Percentiles rank a stretch among this genome's conserved stretches.
These are phyloP conservation scores for Pseudogymnoascus pannorum DNA, from an alignment of 2,329 filamentous ascomycete species.

Conservation along the genomic window DNA sequence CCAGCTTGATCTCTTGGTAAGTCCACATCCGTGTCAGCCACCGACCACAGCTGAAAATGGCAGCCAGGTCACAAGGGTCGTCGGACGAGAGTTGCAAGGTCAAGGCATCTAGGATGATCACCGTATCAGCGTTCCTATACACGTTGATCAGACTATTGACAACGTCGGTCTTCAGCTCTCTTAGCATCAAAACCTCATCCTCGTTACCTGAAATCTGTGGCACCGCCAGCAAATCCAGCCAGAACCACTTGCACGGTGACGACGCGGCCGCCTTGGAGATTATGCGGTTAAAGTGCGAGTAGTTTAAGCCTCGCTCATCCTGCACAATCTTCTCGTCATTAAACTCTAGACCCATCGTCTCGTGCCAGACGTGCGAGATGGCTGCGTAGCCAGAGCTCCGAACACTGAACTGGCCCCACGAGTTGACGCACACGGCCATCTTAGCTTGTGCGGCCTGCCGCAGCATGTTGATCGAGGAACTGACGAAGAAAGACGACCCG, in stretches of 20 bases:
- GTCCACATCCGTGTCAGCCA: slow-evolving; percentile 19
- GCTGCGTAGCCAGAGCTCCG: slow-evolving; percentile 11
- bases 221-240: slow-evolving; percentile 17
- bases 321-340: slow-evolving; percentile 10
- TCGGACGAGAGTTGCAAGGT: slow-evolving; percentile 14
- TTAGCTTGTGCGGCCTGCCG: too few species aligned
- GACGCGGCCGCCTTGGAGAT: not conserved
- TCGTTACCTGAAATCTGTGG: slow-evolving; percentile 11
- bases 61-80: slow-evolving; percentile 13
- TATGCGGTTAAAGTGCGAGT: too few species aligned
- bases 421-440: too few species aligned
- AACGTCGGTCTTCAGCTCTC: slow-evolving; percentile 12
- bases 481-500: too few species aligned
- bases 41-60: slow-evolving; percentile 14
- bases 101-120: slow-evolving; percentile 17
- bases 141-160: slow-evolving; percentile 17
- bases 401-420: too few species aligned
- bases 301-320: not conserved
- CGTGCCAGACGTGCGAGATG: slow-evolving; percentile 19
- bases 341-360: slow-evolving; percentile 13
- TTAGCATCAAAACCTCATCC: slow-evolving; percentile 13
- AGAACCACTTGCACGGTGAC: slow-evolving; percentile 15
- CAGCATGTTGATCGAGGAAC: too few species aligned
- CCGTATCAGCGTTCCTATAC: slow-evolving; percentile 15
- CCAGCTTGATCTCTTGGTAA: slow-evolving; percentile 19